These are phyloP conservation scores for Pisolithus thermaeus DNA, from an alignment of 1,284 basidiomycete species.

Conservation along the genomic window DNA sequence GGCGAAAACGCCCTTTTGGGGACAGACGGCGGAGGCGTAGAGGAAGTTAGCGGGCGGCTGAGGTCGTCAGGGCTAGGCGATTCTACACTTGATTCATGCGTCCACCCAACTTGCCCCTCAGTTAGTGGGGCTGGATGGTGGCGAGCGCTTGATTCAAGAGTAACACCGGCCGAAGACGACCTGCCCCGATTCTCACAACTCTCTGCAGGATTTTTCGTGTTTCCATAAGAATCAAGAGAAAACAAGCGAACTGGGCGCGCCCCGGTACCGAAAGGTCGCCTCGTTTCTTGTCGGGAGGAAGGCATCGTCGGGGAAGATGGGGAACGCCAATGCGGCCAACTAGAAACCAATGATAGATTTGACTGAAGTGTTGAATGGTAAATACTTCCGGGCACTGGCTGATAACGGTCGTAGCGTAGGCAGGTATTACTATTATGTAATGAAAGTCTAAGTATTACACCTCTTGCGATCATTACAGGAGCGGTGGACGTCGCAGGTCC, in stretches of 20 bases:
- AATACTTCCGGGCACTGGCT: no score
- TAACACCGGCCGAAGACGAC: not conserved
- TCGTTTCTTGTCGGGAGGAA: not conserved
- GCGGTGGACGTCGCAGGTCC: no score
- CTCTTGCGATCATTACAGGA: no score
- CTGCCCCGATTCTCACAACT: not conserved
- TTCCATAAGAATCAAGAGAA: slow-evolving; percentile 30
- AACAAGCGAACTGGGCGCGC: slow-evolving; percentile 27
- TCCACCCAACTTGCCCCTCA: slow-evolving; percentile 7
- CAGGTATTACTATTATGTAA: no score
- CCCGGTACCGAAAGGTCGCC: slow-evolving; percentile 28
- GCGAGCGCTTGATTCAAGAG: not conserved
- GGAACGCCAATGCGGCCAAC: no score
- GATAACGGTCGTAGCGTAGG: no score
- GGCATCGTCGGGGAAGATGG: not conserved
- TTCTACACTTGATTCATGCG: slow-evolving; percentile 14
- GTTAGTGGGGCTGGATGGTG: not conserved
- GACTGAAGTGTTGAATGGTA: no score
- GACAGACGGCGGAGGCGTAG: slow-evolving; percentile 5
- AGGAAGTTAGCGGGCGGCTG: not conserved
- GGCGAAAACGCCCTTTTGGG: slow-evolving; percentile 34
- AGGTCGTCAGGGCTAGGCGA: slow-evolving; percentile 12
- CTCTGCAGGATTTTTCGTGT: not conserved
- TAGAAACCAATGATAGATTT: no score
- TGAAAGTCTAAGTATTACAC: no score